Evolutionary conservation across 2,329 filamentous ascomycete genomes (phyloP), one percentile per base, ranked within the genome.

Genomic region (Penicillium brasilianum): DNA sequence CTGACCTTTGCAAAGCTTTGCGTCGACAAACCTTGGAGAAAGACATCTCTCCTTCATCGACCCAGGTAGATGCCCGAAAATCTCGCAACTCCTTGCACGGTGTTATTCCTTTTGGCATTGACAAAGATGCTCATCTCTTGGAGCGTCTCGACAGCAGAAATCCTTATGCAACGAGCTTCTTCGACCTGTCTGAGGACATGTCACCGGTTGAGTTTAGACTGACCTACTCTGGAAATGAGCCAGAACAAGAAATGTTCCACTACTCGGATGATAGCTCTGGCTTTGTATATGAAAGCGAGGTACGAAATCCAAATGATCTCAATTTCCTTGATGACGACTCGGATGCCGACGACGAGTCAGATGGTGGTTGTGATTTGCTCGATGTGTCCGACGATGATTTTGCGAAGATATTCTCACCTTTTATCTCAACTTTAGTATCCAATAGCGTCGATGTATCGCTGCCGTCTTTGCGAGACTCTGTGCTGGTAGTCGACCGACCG

Each of bases 31-130:
- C 52, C 22, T 54, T 22, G 25, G 36, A 34, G 16, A 16, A 43
- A 9, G 52, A 41, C 14, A 54, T 54, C 25, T 54, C 36, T 5
- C 52, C 37, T 44, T 54, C 52, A n/a, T 41, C 25, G 14, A 44
- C 52, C 16, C 52, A 54, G 22, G 22, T 54, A 44, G n/a, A 25
- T 44, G 52, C 25, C n/a, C 52, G 37, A 5, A 20, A 8, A 41
- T 44, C 52, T 30, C 37, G 52, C 37, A 43, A 54, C 30, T n/a
- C 37, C 25, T 34, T 54, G 52, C 25, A 22, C 6, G 37, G n/a
- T 9, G 37, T 9, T 32, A 18, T 44, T 25, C 13, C 37, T 20
- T 22, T 18, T 41, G 11, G n/a, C 22, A 54, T 20, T 3, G n/a
- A 32, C 32, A 9, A n/a, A 39, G 8, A 6, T n/a, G 14, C 16